Percentiles rank a stretch among this genome's conserved stretches.
phyloP scores from a whole-genome alignment of 306 rosid species.

The Mucuna pruriens region DNA sequence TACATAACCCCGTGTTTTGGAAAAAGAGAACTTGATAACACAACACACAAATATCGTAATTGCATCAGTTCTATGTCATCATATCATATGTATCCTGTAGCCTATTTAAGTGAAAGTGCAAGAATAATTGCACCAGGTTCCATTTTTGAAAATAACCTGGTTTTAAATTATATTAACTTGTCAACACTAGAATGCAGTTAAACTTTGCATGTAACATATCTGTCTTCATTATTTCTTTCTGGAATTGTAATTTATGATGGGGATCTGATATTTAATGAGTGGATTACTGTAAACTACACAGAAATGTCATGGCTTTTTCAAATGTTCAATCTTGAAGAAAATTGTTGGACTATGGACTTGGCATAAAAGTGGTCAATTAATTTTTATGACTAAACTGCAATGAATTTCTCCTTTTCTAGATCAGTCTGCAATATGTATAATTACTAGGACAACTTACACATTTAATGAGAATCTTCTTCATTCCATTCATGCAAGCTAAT shows the following conservation, averaged over 20 bases:
- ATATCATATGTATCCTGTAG: background rate
- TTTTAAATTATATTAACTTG: conserved; percentile 4
- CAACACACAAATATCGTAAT: background rate
- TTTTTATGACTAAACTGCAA: conserved; percentile 3
- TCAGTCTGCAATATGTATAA: background rate
- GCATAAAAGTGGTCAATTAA: conserved; percentile 6
- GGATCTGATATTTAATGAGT: background rate
- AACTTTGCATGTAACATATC: background rate
- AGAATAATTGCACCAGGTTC: conserved; percentile 14
- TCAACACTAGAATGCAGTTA: background rate
- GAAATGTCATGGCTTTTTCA: conserved; percentile 5
- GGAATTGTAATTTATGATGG: background rate
- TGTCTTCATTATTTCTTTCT: conserved; percentile 1
- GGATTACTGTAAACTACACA: background rate
- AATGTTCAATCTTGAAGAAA: conserved; percentile 21
- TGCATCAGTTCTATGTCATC: conserved; percentile 2
- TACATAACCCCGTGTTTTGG: background rate
- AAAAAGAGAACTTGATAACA: conserved; percentile 23
- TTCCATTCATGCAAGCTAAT: conserved; percentile 17
- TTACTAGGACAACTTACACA: conserved; percentile 5
- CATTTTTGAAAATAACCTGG: conserved; percentile 15
- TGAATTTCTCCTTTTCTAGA: conserved; percentile 13
- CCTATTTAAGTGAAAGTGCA: conserved; percentile 1
- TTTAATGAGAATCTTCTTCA: conserved; percentile 17
- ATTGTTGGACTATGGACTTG: background rate